Base-by-base conservation (phyloP, 306 rosid species). In the Castanea sativa region DNA sequence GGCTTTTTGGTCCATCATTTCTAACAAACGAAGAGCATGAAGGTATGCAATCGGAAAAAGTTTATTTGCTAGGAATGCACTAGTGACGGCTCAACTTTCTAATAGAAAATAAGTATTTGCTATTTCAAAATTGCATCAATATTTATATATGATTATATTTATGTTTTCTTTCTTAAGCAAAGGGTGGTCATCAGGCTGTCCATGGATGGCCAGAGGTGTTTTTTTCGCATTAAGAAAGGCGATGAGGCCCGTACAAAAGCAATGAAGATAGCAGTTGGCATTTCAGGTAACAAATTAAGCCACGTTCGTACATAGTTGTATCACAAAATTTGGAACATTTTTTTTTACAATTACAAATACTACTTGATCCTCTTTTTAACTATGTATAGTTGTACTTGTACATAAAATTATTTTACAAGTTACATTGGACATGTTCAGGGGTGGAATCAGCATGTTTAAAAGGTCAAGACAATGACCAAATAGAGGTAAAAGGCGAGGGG, bases 161-260 rank as follows among this genome's bases (percentile, higher is more conserved):
- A 57, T 27, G 13, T 7, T 69, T 0, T 57, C 21, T 38, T 23
- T 57, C 56, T 76, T 78, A 81, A 84, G 90, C 83, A 79, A 82
- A 84, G 70, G 78, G 78, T 84, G 29, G 88, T 84, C 57, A 73
- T 87, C 80, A 77, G 71, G 52, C 73, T 87, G 33, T 43, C 73
- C 1, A 63, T 84, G 60, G 58, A 63, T 16, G 82, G 64, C 58
- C 69, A 69, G 20, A 77, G 53, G 64, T 18, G n/a, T 14, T 14
- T 61, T 29, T 61, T 61, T 12, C 2, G 41, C 16, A 6, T 4
- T 0, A 14, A 25, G 38, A 19, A 25, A 12, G 69, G 69, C 5
- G 9, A 61, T 6, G 35, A 61, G 19, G 69, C 51, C 65, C 55
- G 75, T 35, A 60, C 57, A 61, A 79, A 74, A 73, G 88, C 78